Conservation (phyloP, 2,329 filamentous ascomycete species). For the Calonectria pauciramosa region DNA sequence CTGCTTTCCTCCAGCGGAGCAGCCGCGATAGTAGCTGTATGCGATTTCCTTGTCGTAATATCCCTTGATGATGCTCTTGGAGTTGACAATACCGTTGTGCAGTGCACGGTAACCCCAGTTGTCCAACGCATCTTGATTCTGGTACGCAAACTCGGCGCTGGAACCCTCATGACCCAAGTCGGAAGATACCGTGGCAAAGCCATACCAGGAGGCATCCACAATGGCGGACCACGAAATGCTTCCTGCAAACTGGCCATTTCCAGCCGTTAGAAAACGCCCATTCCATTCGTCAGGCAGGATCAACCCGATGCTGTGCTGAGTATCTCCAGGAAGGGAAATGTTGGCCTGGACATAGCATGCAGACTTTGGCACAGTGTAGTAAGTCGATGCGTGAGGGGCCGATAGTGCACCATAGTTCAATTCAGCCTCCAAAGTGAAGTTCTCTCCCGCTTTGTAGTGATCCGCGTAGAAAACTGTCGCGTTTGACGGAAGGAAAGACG, state of each 20-base stretch:
- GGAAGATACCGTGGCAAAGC: not conserved
- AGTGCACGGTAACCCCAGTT: not conserved
- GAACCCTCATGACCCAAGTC: not conserved
- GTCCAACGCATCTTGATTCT: not conserved
- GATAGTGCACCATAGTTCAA: not conserved
- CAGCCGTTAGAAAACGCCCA: not conserved
- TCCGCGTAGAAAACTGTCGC: not conserved
- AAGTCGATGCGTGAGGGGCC: not conserved
- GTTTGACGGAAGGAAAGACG: not conserved
- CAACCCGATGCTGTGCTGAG: not conserved
- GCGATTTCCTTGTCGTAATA: conserved; percentile 48
- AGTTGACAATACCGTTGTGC: not conserved
- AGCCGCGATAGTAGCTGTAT: conserved; percentile 52
- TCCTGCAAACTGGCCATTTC: not conserved
- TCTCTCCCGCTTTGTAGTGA: not conserved
- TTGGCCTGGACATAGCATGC: not conserved
- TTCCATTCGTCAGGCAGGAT: not conserved
- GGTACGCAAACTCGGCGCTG: not conserved
- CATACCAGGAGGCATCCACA: not conserved
- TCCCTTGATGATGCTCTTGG: not conserved
- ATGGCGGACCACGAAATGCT: conserved; percentile 2
- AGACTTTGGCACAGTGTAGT: not conserved
- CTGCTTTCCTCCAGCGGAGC: conserved; percentile 3
- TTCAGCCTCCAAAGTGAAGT: not conserved
- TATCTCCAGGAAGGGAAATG: not conserved